These are phyloP conservation scores for Eremothecium gossypii DNA, from an alignment of 1,139 yeast genomes.

Conservation along the genomic window DNA sequence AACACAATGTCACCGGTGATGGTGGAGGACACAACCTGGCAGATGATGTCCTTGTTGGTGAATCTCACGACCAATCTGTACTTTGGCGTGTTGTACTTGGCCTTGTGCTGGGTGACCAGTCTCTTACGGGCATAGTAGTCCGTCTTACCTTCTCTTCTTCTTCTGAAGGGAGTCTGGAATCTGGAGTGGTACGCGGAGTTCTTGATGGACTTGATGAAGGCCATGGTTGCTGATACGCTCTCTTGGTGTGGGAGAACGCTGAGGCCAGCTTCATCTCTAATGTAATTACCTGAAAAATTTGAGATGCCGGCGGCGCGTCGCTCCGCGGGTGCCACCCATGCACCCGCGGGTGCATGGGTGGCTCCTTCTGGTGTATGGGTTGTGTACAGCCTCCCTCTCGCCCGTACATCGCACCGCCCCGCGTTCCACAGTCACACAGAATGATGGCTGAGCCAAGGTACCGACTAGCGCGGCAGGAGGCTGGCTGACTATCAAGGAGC, in stretches of 20 bases:
- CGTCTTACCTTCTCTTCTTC: constrained; percentile 99
- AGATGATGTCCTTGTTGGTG: constrained; percentile 99
- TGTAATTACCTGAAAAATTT: neutral
- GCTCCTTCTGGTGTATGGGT: neutral
- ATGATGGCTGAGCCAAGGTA: no score
- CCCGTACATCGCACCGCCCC: neutral
- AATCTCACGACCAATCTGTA: constrained; percentile 99
- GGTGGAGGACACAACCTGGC: constrained; percentile 94
- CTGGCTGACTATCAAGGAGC: no score
- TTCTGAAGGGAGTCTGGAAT: constrained; percentile 99
- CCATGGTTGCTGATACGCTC: constrained; percentile 38
- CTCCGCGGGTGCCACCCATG: neutral
- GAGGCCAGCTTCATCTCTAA: neutral
- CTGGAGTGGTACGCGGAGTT: constrained; percentile 96
- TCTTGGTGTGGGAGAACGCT: neutral
- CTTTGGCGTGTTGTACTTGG: constrained; percentile 99
- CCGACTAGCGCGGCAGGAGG: no score
- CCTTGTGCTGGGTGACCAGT: constrained; percentile 99
- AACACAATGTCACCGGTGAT: constrained; percentile 94
- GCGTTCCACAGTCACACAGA: neutral
- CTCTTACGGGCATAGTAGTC: constrained; percentile 99
- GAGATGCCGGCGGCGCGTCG: neutral
- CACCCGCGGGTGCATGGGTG: neutral
- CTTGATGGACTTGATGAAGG: constrained; percentile 64
- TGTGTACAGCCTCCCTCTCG: neutral